Evolutionary conservation across 2,329 filamentous ascomycete genomes (phyloP).

Genomic region (Dactylellina drechsleri): DNA sequence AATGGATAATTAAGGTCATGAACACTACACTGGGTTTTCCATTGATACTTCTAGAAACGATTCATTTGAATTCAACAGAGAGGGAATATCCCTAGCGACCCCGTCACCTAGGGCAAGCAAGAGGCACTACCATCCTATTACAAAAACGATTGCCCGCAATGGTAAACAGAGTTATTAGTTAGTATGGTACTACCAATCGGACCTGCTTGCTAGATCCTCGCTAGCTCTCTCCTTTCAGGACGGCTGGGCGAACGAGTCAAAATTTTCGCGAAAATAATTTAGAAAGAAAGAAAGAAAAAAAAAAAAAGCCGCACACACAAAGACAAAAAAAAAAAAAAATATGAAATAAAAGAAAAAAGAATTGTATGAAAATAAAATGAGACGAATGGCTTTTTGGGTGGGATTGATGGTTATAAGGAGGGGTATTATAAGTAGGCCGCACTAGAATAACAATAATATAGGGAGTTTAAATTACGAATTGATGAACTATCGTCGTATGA

Average conservation of each 20-base stretch:
- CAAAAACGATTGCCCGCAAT: not conserved
- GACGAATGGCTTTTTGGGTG: not conserved
- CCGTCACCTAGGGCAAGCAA: too few relatives aligned
- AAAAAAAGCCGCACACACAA: constrained; percentile 53
- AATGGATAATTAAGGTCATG: too few relatives aligned
- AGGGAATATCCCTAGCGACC: too few relatives aligned
- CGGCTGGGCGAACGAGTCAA: constrained; percentile 47
- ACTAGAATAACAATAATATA: too few relatives aligned
- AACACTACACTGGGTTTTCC: too few relatives aligned
- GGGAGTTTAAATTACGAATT: too few relatives aligned
- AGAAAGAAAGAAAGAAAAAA: not conserved
- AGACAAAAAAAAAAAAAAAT: constrained; percentile 34
- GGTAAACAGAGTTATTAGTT: too few relatives aligned
- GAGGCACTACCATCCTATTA: constrained; percentile 35
- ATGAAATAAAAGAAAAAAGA: too few relatives aligned
- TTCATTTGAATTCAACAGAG: too few relatives aligned
- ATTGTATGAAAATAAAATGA: not conserved
- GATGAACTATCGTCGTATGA: too few relatives aligned
- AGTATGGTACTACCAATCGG: not conserved
- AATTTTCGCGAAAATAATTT: constrained; percentile 26
- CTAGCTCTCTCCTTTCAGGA: constrained; percentile 51
- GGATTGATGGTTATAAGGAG: not conserved
- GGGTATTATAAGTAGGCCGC: not conserved
- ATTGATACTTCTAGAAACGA: too few relatives aligned
- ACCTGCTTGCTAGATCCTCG: constrained; percentile 45